Evolutionary conservation across 768 basidiomycete species (phyloP).

Genomic region (Exidia glandulosa): DNA sequence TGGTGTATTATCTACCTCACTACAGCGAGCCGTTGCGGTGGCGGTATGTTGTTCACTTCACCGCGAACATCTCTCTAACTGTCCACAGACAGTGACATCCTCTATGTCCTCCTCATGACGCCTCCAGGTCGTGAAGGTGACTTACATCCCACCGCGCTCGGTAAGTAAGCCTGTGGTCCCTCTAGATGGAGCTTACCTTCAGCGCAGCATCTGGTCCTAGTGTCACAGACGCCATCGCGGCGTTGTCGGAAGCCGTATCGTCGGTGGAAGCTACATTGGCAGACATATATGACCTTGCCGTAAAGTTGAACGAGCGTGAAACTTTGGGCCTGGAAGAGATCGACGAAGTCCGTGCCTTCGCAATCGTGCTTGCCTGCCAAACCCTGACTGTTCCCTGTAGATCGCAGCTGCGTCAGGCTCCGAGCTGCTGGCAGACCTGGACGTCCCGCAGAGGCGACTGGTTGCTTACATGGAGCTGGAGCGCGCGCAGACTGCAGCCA

Average conservation of each 20-base stretch:
- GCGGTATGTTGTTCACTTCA: conserved; percentile 6
- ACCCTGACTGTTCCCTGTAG: conserved; percentile 3
- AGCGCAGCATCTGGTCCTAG: conserved; percentile 60
- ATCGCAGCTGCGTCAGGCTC: conserved; percentile 24
- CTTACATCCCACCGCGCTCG: neutral
- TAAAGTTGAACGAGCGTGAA: conserved; percentile 63
- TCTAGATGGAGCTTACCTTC: neutral
- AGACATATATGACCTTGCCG: conserved; percentile 55
- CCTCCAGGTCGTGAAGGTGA: neutral
- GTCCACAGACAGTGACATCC: neutral
- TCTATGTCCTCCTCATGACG: neutral
- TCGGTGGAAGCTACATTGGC: conserved; percentile 52
- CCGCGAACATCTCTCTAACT: neutral
- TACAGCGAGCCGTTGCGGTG: conserved; percentile 55
- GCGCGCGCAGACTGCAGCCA: conserved; percentile 28
- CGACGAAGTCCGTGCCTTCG: conserved; percentile 41
- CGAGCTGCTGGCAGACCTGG: conserved; percentile 51
- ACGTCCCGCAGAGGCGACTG: conserved; percentile 55
- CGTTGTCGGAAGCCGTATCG: conserved; percentile 48
- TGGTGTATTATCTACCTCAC: conserved; percentile 59
- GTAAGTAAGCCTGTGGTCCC: neutral
- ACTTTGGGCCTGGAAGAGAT: conserved; percentile 60
- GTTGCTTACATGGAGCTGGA: conserved; percentile 55
- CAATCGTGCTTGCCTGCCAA: neutral
- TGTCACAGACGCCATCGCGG: conserved; percentile 60